These are phyloP conservation scores for Puccinia horiana DNA, from an alignment of 1,284 basidiomycete genomes.

Conservation along the genomic window DNA sequence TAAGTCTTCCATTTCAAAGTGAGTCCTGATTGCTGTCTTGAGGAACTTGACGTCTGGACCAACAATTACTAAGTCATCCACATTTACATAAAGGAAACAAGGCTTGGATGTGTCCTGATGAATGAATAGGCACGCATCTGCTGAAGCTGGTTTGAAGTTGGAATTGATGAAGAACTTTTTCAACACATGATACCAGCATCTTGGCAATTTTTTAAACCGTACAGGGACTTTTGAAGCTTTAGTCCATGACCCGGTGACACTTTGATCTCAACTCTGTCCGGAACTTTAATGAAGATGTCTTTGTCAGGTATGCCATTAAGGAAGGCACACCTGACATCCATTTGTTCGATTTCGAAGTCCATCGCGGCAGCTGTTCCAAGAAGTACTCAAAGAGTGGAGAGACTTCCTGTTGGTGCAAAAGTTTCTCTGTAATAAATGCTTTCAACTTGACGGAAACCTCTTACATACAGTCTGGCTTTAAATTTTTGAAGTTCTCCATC, in stretches of 20 bases:
- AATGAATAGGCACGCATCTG: conserved; percentile 4
- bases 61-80: conserved; percentile 23
- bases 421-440: too few relatives aligned
- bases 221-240: conserved; percentile 1
- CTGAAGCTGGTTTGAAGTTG: not conserved
- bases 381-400: too few relatives aligned
- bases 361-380: too few relatives aligned
- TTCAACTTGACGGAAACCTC: too few relatives aligned
- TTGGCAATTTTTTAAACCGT: conserved; percentile 20
- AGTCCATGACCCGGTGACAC: not conserved
- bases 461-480: too few relatives aligned
- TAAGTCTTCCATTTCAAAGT: conserved; percentile 33
- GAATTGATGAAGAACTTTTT: not conserved
- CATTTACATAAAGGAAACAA: conserved; percentile 26
- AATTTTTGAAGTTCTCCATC: too few relatives aligned
- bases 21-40: not conserved
- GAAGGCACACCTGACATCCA: too few relatives aligned
- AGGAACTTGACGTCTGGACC: not conserved
- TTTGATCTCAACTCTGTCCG: not conserved
- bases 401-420: too few relatives aligned
- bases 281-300: too few relatives aligned
- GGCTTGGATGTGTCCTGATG: not conserved
- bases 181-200: not conserved
- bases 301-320: too few relatives aligned
- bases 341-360: too few relatives aligned